Evolutionary conservation across 192 early-diverging fungal genomes (phyloP).

Genomic region (Jimgerdemannia lactiflua): DNA sequence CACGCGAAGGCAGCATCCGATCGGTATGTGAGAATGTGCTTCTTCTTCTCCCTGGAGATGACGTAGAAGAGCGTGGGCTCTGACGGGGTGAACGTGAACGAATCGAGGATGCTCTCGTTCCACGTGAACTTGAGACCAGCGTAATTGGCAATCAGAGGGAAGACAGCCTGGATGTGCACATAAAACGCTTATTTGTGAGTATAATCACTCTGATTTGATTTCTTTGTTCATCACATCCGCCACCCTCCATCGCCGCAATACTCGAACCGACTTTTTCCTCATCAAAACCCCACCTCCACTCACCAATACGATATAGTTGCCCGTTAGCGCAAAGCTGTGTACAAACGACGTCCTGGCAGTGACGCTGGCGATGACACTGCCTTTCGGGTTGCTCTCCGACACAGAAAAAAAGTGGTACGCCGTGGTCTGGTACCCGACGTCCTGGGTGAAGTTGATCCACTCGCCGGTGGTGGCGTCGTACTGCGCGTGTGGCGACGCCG

Average conservation of each 20-base stretch:
- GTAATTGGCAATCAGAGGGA: conserved; percentile 58
- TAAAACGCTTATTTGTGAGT: not conserved
- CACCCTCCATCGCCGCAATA: not conserved
- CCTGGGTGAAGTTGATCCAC: conserved; percentile 73
- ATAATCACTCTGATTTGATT: no score
- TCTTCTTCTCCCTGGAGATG: conserved; percentile 63
- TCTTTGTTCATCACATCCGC: no score
- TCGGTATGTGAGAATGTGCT: conserved; percentile 67
- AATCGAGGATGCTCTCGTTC: conserved; percentile 69
- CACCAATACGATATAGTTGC: conserved; percentile 63
- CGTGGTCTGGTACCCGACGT: conserved; percentile 65
- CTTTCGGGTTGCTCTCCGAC: conserved; percentile 57
- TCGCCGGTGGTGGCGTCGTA: conserved; percentile 69
- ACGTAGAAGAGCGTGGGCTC: conserved; percentile 69
- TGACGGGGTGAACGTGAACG: conserved; percentile 57
- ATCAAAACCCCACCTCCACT: conserved; percentile 8
- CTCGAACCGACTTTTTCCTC: not conserved
- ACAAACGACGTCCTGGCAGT: conserved; percentile 64
- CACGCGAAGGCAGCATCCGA: conserved; percentile 60
- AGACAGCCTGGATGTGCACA: conserved; percentile 34
- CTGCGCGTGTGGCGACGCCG: conserved; percentile 67
- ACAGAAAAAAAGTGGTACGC: conserved; percentile 66
- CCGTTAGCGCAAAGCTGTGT: conserved; percentile 76
- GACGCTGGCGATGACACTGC: conserved; percentile 59
- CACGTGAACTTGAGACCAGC: conserved; percentile 66